These are phyloP conservation scores for Nakazawaea molendinolei DNA, from an alignment of 805 yeast genomes.

Conservation along the genomic window DNA sequence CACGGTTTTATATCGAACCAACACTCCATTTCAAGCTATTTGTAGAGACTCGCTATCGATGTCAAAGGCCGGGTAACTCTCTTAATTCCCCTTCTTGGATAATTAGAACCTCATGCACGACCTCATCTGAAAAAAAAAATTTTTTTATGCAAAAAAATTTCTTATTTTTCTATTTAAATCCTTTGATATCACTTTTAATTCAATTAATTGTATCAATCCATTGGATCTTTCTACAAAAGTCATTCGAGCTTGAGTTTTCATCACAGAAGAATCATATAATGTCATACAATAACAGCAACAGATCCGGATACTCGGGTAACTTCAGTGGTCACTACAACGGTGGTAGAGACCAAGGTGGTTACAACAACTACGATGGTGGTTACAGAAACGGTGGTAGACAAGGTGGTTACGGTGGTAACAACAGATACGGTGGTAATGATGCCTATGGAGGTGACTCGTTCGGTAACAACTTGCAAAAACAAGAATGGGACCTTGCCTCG, in stretches of 20 bases:
- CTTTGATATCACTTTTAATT: too few relatives aligned
- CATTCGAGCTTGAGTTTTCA: background rate
- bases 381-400: conserved; percentile 30
- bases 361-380: conserved; percentile 26
- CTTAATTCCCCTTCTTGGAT: conserved; percentile 4
- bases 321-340: conserved; percentile 27
- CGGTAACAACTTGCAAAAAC: conserved; percentile 56
- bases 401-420: conserved; percentile 26
- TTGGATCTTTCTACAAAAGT: background rate
- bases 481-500: conserved; percentile 71
- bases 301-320: conserved; percentile 13
- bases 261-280: conserved; percentile 18
- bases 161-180: background rate
- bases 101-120: conserved; percentile 5
- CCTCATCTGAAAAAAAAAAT: conserved; percentile 8
- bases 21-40: background rate
- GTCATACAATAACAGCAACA: conserved; percentile 36
- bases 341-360: too few relatives aligned
- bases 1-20: too few relatives aligned
- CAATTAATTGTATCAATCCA: too few relatives aligned
- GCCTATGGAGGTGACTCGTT: conserved; percentile 30
- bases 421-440: conserved; percentile 35
- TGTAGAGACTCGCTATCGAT: background rate
- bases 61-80: conserved; percentile 12
- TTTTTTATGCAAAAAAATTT: conserved; percentile 5